Evolutionary conservation across 73 alveolate genomes (phyloP).

Genomic region (Stentor coeruleus): DNA sequence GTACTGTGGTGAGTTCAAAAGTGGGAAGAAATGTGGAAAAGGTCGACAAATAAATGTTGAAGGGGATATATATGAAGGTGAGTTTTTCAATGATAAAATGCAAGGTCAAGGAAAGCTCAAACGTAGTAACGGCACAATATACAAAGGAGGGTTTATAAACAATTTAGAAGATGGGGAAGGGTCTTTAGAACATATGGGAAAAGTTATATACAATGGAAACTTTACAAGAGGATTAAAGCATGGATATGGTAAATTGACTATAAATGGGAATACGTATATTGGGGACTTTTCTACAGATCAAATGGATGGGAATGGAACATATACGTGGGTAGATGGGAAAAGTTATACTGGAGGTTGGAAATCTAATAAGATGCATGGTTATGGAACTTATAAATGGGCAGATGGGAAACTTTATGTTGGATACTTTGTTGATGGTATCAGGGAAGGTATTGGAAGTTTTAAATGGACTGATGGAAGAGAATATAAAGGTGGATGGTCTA

Average conservation of each 20-base stretch:
- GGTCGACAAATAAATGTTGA: conserved; percentile 53
- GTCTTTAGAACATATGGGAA: conserved; percentile 37
- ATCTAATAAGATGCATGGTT: conserved; percentile 39
- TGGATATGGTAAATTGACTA: conserved; percentile 34
- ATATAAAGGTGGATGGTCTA: conserved; percentile 35
- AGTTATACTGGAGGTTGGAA: conserved; percentile 42
- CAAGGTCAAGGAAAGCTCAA: conserved; percentile 51
- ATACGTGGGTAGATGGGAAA: conserved; percentile 60
- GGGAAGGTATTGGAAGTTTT: conserved; percentile 37
- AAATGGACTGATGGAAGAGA: conserved; percentile 37
- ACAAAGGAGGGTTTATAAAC: conserved; percentile 59
- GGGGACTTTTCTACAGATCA: conserved; percentile 35
- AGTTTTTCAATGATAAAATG: conserved; percentile 41
- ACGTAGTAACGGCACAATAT: conserved; percentile 54
- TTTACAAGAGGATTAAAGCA: conserved; percentile 39
- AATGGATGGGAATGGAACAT: conserved; percentile 41
- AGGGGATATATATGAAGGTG: conserved; percentile 63
- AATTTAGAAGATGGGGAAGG: conserved; percentile 79
- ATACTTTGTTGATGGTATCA: conserved; percentile 22
- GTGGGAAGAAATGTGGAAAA: neutral
- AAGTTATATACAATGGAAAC: conserved; percentile 34
- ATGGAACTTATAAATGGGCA: conserved; percentile 38
- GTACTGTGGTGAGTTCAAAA: neutral
- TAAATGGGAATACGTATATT: conserved; percentile 32
- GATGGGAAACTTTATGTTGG: conserved; percentile 47